These are phyloP conservation scores for Malus asiatica DNA, from an alignment of 306 rosid species.

Conservation along the genomic window DNA sequence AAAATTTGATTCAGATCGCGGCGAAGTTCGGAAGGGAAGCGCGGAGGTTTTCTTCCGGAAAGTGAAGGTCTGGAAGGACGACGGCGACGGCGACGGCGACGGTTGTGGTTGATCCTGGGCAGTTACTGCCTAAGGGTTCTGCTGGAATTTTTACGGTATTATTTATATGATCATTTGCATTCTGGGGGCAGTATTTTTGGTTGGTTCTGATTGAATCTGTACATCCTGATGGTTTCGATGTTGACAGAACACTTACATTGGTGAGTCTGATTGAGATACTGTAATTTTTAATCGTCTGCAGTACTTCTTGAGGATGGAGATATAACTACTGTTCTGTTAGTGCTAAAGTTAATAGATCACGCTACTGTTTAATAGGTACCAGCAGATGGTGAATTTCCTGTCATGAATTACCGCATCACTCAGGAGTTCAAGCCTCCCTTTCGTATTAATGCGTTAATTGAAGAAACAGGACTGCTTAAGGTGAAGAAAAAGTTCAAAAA, in stretches of 20 bases:
- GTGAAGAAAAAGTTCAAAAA: too few species aligned
- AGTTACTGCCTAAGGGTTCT: conserved; percentile 65
- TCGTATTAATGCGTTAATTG: too few species aligned
- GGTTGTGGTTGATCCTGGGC: conserved; percentile 54
- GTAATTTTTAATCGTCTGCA: background rate
- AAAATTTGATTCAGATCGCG: conserved; percentile 58
- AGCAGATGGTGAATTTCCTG: conserved; percentile 88
- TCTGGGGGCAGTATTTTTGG: background rate
- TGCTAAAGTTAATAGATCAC: conserved; percentile 11
- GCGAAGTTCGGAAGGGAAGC: conserved; percentile 75
- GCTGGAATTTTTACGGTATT: conserved; percentile 78
- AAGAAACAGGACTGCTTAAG: too few species aligned
- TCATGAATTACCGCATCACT: too few species aligned
- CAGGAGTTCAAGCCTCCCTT: too few species aligned
- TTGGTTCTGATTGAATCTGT: conserved; percentile 41
- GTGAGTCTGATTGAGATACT: conserved; percentile 36
- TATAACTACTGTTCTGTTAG: background rate
- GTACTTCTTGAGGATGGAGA: background rate
- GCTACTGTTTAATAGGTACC: conserved; percentile 52
- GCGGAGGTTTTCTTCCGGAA: conserved; percentile 84
- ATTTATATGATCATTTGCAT: conserved; percentile 1
- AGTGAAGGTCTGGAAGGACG: conserved; percentile 88
- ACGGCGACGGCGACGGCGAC: conserved; percentile 66
- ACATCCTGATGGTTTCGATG: conserved; percentile 70
- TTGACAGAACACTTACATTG: conserved; percentile 71